Percentiles rank a stretch among this genome's conserved stretches.
These are phyloP conservation scores for Helicocarpus griseus DNA, from an alignment of 2,329 filamentous ascomycete genomes.

Conservation along the genomic window DNA sequence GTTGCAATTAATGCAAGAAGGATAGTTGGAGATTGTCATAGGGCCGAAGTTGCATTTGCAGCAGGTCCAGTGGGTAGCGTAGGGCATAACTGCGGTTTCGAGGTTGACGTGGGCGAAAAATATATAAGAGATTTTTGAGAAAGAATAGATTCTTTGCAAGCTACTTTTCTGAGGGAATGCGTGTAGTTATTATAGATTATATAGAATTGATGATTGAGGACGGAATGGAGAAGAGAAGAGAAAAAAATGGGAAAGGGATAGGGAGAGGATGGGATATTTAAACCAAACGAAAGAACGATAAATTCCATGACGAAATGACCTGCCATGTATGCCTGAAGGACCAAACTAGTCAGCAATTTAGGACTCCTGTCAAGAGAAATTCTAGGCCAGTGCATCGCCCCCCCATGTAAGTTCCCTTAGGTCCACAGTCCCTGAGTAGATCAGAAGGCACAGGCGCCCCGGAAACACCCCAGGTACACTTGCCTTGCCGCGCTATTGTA, in stretches of 20 bases:
- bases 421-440: neutral
- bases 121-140: neutral
- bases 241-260: neutral
- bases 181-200: neutral
- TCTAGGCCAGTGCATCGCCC: constrained; percentile 4
- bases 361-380: neutral
- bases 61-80: constrained; percentile 25
- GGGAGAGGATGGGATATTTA: neutral
- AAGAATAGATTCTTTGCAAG: neutral
- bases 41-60: constrained; percentile 26
- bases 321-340: constrained; percentile 3
- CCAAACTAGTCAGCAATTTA: neutral
- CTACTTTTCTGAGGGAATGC: too few relatives aligned
- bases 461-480: neutral
- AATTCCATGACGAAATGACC: neutral
- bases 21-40: constrained; percentile 14
- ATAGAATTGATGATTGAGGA: neutral
- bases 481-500: neutral
- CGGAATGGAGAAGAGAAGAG: neutral
- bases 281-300: neutral
- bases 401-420: neutral
- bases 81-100: constrained; percentile 10
- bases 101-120: neutral
- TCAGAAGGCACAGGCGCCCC: constrained; percentile 1
- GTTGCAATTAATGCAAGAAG: constrained; percentile 1